These are phyloP conservation scores for Monosporozyma servazzii DNA, from an alignment of 805 yeast species.

Conservation along the genomic window DNA sequence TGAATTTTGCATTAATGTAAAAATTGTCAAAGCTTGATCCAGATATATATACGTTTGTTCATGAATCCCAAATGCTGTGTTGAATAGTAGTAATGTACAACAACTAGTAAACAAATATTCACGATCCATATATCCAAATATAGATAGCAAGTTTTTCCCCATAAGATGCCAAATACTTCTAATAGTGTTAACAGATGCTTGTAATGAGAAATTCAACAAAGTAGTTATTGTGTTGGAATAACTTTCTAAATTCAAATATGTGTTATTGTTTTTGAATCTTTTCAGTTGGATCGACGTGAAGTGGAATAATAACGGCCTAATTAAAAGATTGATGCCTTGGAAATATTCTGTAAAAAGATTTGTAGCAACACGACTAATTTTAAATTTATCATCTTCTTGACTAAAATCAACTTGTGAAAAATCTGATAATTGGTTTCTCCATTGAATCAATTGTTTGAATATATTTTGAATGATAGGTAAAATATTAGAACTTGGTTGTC, in stretches of 20 bases:
- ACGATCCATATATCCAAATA: slow-evolving; percentile 82
- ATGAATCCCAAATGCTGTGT: slow-evolving; percentile 74
- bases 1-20: slow-evolving; percentile 64
- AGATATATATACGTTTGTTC: slow-evolving; percentile 63
- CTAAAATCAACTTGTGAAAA: slow-evolving; percentile 55
- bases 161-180: slow-evolving; percentile 64
- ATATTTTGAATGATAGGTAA: slow-evolving; percentile 63
- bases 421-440: slow-evolving; percentile 59
- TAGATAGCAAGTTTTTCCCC: slow-evolving; percentile 74
- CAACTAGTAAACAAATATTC: slow-evolving; percentile 73
- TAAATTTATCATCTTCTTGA: slow-evolving; percentile 27
- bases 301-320: slow-evolving; percentile 66
- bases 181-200: slow-evolving; percentile 69
- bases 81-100: slow-evolving; percentile 61
- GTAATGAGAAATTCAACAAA: slow-evolving; percentile 64
- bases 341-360: slow-evolving; percentile 76
- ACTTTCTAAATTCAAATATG: slow-evolving; percentile 53
- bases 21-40: slow-evolving; percentile 61
- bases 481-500: slow-evolving; percentile 68
- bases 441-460: slow-evolving; percentile 54
- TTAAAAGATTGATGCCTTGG: slow-evolving; percentile 73
- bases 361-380: slow-evolving; percentile 56
- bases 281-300: slow-evolving; percentile 61
- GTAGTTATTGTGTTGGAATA: slow-evolving; percentile 63
- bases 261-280: slow-evolving; percentile 37